Evolutionary conservation across 2,329 filamentous ascomycete genomes (phyloP).

Genomic region (Exophiala mesophila): DNA sequence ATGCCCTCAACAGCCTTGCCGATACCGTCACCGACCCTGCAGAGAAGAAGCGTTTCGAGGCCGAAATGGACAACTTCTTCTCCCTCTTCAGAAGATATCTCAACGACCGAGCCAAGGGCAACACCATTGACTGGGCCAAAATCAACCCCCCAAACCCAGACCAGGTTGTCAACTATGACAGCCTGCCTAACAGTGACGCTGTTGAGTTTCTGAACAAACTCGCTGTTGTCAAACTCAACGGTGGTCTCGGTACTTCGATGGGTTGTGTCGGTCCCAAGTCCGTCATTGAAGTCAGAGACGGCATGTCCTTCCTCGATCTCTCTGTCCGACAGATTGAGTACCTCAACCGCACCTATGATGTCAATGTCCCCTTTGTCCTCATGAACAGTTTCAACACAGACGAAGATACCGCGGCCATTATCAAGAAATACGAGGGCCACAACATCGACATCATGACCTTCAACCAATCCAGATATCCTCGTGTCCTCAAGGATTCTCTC

Average conservation of each 20-base stretch:
- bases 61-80: constrained; percentile 99
- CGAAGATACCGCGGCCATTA: constrained; percentile 94
- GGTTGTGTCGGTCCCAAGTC: constrained; percentile 99
- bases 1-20: constrained; percentile 85
- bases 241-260: constrained; percentile 99
- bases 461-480: constrained; percentile 98
- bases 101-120: constrained; percentile 98
- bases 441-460: constrained; percentile 99
- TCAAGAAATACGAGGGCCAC: constrained; percentile 99
- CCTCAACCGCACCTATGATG: constrained; percentile 95
- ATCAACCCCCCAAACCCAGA: constrained; percentile 88
- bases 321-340: constrained; percentile 98
- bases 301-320: constrained; percentile 99
- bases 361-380: constrained; percentile 95
- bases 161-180: constrained; percentile 93
- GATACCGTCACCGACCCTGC: constrained; percentile 79
- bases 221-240: constrained; percentile 97
- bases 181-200: constrained; percentile 81
- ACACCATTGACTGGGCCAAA: constrained; percentile 90
- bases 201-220: constrained; percentile 95
- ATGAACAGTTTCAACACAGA: constrained; percentile 99
- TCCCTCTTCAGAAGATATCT: constrained; percentile 96
- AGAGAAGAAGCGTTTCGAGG: constrained; percentile 81
- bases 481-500: constrained; percentile 96
- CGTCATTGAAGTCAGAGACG: constrained; percentile 97